Base-by-base conservation (phyloP, 2,329 filamentous ascomycete species). In the Pyrenochaeta sp. region DNA sequence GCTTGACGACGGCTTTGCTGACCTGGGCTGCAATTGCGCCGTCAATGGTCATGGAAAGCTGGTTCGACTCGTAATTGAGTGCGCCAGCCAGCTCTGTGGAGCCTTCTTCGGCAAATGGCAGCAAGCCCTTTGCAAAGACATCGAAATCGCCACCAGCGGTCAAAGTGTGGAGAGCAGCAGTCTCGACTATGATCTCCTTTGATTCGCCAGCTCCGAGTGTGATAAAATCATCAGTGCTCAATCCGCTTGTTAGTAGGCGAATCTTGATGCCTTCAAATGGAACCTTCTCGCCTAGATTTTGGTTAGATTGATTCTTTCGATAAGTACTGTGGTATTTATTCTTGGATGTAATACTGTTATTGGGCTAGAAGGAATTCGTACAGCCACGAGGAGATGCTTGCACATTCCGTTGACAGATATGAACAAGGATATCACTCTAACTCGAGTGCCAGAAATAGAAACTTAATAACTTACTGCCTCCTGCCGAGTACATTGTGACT, bases 21-120 rank as follows among this genome's bases (percentile, higher is more conserved):
- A 76, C 72, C 6, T 56, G 58, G 31, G 76, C 75, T 7, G 85
- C 84, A 35, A 77, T 64, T 8, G 69, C 70, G 13, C 80, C 83
- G 51, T 88, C 78, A 28, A 89, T 74, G 5, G 76, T 68, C 48
- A 85, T 74, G 37, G 74, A 75, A 34, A 88, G 68, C 11, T 75
- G 74, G 71, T 88, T 87, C 61, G 81, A 84, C 38, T 75, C 71
- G 71, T 80, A 88, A 8, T 77, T 65, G 2, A 87, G 65, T 30
- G 76, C 77, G 8, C 81, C 83, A 7, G 77, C 67, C 23, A 88
- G 75, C 27, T 77, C 71, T 15, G 76, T 73, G 20, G 84, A 81
- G 41, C 79, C 80, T 8, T 76, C 74, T 30, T 63, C 60, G 8
- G 65, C 66, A 23, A 48, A 68, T 6, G 64, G 65, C 10, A 69